A percentile compares a stretch with the other conserved stretches of the same genome.
Evolutionary conservation across 192 early-diverging fungal genomes (phyloP).

Genomic region (Anaeromyces robustus): DNA sequence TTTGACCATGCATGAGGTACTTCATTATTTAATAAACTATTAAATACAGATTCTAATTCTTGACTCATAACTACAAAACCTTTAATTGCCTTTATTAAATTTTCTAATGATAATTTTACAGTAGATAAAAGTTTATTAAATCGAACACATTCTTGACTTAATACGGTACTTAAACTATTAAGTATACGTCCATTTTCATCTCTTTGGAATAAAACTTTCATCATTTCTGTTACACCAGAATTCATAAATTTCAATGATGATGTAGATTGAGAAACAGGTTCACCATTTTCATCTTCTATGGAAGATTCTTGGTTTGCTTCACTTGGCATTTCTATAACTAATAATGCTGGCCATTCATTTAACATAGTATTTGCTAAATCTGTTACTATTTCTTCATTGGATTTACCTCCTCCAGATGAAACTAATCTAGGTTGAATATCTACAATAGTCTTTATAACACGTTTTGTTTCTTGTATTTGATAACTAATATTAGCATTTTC

Average conservation of each 20-base stretch:
- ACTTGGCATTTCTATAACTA: constrained; percentile 21
- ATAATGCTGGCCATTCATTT: constrained; percentile 21
- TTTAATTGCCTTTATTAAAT: constrained; percentile 35
- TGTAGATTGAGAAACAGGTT: not conserved
- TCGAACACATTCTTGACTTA: constrained; percentile 28
- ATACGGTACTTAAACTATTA: constrained; percentile 36
- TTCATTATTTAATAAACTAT: constrained; percentile 39
- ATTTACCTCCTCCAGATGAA: constrained; percentile 14
- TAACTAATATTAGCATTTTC: constrained; percentile 51
- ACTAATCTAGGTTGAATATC: constrained; percentile 40
- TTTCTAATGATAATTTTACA: constrained; percentile 22
- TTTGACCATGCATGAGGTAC: constrained; percentile 31
- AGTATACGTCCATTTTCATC: constrained; percentile 33
- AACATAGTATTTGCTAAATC: constrained; percentile 25
- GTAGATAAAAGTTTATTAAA: constrained; percentile 34
- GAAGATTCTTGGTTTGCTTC: not conserved
- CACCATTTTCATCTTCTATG: not conserved
- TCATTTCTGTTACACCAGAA: constrained; percentile 2
- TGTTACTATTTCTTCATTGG: constrained; percentile 31
- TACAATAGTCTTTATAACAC: constrained; percentile 30
- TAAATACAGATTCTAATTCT: constrained; percentile 35
- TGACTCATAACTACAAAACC: constrained; percentile 43
- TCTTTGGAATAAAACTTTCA: constrained; percentile 26
- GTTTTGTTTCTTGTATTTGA: constrained; percentile 36
- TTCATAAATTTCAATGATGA: not conserved